A percentile compares a stretch with the other conserved stretches of the same genome.
Evolutionary conservation across 148 eudicot species (phyloP).

Genomic region (Amaranthus cruentus): DNA sequence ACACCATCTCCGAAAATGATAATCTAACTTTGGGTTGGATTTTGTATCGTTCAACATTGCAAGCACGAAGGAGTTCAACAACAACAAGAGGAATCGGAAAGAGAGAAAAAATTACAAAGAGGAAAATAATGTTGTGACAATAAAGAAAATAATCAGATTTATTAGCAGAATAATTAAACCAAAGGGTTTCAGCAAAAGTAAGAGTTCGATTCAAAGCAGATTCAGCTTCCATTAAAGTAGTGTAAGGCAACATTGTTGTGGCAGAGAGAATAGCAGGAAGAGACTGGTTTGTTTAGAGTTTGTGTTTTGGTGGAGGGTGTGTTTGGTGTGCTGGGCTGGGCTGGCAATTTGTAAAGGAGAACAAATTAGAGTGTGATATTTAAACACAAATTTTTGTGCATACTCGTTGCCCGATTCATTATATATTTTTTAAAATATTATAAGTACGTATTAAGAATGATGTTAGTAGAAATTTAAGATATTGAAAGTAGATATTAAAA

Average conservation of each 20-base stretch:
- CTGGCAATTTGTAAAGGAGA: slow-evolving; percentile 14
- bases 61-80: slow-evolving; percentile 32
- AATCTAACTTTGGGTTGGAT: slow-evolving; percentile 74
- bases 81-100: slow-evolving; percentile 48
- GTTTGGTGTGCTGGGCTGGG: slow-evolving; percentile 27
- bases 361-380: neutral
- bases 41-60: slow-evolving; percentile 42
- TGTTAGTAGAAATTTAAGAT: too few species aligned
- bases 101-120: slow-evolving; percentile 63
- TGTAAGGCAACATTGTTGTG: slow-evolving; percentile 65
- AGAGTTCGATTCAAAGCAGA: slow-evolving; percentile 50
- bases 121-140: slow-evolving; percentile 79
- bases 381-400: too few species aligned
- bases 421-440: too few species aligned
- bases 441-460: too few species aligned
- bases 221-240: slow-evolving; percentile 48
- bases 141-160: slow-evolving; percentile 78
- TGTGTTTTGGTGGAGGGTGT: slow-evolving; percentile 3
- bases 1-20: slow-evolving; percentile 38
- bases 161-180: slow-evolving; percentile 71
- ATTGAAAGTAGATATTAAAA: too few species aligned
- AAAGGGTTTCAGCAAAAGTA: slow-evolving; percentile 52
- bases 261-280: neutral
- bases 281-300: neutral
- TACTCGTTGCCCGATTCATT: too few species aligned